Base-by-base conservation (phyloP, 306 rosid genomes). In the Begonia peltatifolia region DNA sequence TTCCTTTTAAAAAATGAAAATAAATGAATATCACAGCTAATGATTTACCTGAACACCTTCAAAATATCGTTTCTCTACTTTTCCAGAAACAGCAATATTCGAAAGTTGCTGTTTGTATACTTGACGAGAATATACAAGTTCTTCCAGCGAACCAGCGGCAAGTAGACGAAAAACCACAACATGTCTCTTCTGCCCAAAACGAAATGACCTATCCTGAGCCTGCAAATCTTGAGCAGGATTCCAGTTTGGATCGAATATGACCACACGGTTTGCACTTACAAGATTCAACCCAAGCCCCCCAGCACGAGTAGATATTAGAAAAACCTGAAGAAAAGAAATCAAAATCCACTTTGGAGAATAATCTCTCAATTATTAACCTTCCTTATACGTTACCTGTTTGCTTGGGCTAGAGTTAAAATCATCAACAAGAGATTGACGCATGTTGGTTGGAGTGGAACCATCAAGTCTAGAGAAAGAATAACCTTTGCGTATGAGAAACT, bases 231-330 rank as follows among this genome's bases (percentile, higher is more conserved):
- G 97, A 22, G 97, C 87, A 51, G 97, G 97, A 69, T 89, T 89
- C 97, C 97, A 89, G 74, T 83, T 89, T 61, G 95, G 97, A 74
- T 89, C 97, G 56, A 89, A 89, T 68, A 84, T 76, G 53, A 89
- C 97, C 14, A 84, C 97, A 14, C 97, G 93, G 74, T 84, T 89
- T 48, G 95, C 97, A 57, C 95, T 84, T 20, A 89, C 97, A 67
- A 89, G 97, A 77, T 89, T 89, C 81, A 89, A 65, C 54, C 95
- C 97, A 66, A 89, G 95, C 46, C 97, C 95, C 30, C 94, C 95
- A 16, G 97, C 94, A 64, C 95, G 87, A 66, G 95, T 89, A 54
- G 97, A 89, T 71, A 89, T 89, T 48, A 89, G 74, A 65, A 89
- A 89, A 41, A 89, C 95, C 97, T 89, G 68, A 65, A 55, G 53